These are phyloP conservation scores for Pseudomassariella vexata DNA, from an alignment of 2,329 filamentous ascomycete species.

Conservation along the genomic window DNA sequence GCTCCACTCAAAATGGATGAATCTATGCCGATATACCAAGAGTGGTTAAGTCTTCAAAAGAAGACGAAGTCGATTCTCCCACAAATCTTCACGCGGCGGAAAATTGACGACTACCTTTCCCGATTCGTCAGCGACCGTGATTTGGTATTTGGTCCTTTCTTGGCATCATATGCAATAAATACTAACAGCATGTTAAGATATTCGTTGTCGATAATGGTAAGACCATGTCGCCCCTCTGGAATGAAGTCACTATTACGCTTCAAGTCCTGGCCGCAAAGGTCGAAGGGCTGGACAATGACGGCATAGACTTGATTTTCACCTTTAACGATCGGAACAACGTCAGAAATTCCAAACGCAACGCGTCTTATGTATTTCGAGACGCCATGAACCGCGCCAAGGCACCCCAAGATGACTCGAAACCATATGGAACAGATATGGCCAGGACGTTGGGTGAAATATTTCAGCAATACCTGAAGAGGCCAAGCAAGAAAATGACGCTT, in stretches of 20 bases:
- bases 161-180: too few relatives aligned
- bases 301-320: not conserved
- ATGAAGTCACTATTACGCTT: not conserved
- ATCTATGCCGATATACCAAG: too few relatives aligned
- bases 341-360: not conserved
- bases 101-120: too few relatives aligned
- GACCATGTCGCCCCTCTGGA: conserved; percentile 1
- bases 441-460: not conserved
- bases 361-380: not conserved
- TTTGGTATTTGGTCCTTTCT: too few relatives aligned
- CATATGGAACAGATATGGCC: not conserved
- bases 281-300: not conserved
- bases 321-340: not conserved
- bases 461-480: not conserved
- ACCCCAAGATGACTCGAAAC: too few relatives aligned
- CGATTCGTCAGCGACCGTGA: not conserved
- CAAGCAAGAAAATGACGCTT: conserved; percentile 1
- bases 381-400: too few relatives aligned
- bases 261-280: not conserved
- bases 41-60: too few relatives aligned
- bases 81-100: too few relatives aligned
- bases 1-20: too few relatives aligned
- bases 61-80: too few relatives aligned
- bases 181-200: not conserved
- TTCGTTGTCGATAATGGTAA: conserved; percentile 3